Evolutionary conservation across 441 rosid genomes (phyloP).

Genomic region (Populus tomentosa): DNA sequence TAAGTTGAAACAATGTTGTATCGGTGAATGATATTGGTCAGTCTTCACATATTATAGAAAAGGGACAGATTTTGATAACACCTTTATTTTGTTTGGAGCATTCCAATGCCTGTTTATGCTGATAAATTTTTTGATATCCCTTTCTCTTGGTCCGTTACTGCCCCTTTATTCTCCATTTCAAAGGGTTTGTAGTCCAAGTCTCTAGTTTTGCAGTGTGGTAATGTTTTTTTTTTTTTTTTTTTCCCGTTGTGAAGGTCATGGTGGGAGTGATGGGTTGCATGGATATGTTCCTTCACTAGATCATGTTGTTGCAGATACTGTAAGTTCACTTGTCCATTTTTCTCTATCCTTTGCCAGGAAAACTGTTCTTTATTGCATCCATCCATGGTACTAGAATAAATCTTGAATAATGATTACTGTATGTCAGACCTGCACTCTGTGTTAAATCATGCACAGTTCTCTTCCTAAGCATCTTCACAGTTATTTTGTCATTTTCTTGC

Average conservation of each 20-base stretch:
- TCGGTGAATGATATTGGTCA: not conserved
- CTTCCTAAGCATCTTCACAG: not conserved
- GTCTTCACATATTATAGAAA: not conserved
- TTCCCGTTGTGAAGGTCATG: slow-evolving; percentile 58
- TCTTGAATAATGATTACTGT: not conserved
- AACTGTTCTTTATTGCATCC: not conserved
- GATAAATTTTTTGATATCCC: not conserved
- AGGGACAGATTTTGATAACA: not conserved
- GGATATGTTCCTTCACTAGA: slow-evolving; percentile 98
- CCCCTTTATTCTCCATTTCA: not conserved
- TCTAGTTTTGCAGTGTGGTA: not conserved
- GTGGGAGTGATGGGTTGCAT: slow-evolving; percentile 98
- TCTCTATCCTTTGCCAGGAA: not conserved
- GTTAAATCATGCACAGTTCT: not conserved
- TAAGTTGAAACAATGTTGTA: not conserved
- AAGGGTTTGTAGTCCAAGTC: not conserved
- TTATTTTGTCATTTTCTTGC: not conserved
- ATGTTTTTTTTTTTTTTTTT: not conserved
- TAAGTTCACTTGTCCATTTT: slow-evolving; percentile 30
- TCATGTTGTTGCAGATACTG: slow-evolving; percentile 82
- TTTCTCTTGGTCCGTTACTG: not conserved
- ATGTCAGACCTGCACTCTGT: not conserved
- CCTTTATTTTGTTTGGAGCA: not conserved
- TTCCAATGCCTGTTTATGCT: not conserved
- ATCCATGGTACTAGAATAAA: not conserved